These are phyloP conservation scores for Chrysoporthe deuterocubensis DNA, from an alignment of 2,329 filamentous ascomycete species.

Conservation along the genomic window DNA sequence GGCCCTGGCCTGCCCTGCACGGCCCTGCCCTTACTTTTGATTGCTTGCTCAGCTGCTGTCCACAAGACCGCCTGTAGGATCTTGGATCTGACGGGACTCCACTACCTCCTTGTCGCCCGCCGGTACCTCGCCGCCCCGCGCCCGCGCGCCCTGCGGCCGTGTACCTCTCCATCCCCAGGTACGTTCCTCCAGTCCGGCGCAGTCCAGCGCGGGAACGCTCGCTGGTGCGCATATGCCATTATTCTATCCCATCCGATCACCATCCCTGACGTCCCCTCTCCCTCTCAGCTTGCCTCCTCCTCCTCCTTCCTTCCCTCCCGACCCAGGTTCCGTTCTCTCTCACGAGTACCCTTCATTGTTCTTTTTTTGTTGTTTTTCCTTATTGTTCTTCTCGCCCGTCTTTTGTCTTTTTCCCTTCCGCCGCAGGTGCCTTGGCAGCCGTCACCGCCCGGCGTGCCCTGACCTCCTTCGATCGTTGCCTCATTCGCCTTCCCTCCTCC, in stretches of 20 bases:
- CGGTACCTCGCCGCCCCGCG: slow-evolving; percentile 8
- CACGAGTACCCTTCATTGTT: slow-evolving; percentile 1
- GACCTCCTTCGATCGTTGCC: slow-evolving; percentile 15
- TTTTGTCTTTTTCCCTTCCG: slow-evolving; percentile 14
- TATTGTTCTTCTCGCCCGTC: slow-evolving; percentile 13
- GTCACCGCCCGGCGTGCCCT: slow-evolving; percentile 16
- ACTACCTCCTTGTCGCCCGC: slow-evolving; percentile 3
- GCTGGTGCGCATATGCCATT: slow-evolving; percentile 1
- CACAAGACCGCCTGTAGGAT: slow-evolving; percentile 12
- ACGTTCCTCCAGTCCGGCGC: not conserved
- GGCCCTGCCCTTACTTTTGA: slow-evolving; percentile 9
- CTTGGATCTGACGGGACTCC: slow-evolving; percentile 12
- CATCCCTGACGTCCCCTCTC: slow-evolving; percentile 17
- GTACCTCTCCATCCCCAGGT: slow-evolving; percentile 11
- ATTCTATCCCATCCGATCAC: slow-evolving; percentile 4
- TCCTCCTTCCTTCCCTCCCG: slow-evolving; percentile 6
- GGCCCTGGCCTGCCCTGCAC: no score
- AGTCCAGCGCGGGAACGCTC: not conserved
- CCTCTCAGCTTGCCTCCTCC: slow-evolving; percentile 12
- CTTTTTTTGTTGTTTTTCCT: not conserved
- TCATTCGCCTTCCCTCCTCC: slow-evolving; percentile 9
- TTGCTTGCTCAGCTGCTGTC: slow-evolving; percentile 18
- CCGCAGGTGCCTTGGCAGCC: slow-evolving; percentile 14
- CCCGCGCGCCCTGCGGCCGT: not conserved
- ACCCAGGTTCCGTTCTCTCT: slow-evolving; percentile 4